phyloP scores from a whole-genome alignment of 441 rosid genomes.

The Gossypium trilobum region DNA sequence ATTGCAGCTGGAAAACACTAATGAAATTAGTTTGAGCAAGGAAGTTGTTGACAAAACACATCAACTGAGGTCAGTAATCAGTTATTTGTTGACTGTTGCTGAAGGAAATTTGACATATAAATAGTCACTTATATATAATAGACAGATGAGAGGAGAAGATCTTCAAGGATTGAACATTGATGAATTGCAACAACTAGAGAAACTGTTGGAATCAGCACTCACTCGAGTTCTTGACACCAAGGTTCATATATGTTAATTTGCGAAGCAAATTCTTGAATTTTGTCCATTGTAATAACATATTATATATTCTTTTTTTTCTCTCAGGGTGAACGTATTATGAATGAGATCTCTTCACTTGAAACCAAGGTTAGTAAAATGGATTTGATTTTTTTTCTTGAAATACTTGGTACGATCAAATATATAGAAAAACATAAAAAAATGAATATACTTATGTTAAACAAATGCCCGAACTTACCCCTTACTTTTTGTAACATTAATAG shows the following conservation, averaged over 20 bases:
- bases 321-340: constrained; percentile 34
- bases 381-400: too few species aligned
- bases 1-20: constrained; percentile 38
- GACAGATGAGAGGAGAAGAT: constrained; percentile 60
- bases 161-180: constrained; percentile 43
- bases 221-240: constrained; percentile 33
- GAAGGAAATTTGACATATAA: neutral
- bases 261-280: neutral
- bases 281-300: neutral
- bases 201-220: constrained; percentile 42
- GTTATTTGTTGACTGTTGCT: neutral
- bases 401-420: too few species aligned
- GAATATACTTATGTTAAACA: neutral
- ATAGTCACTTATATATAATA: neutral
- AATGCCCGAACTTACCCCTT: too few species aligned
- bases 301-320: neutral
- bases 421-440: too few species aligned
- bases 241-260: constrained; percentile 19
- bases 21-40: constrained; percentile 34
- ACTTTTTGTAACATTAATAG: too few species aligned
- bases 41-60: constrained; percentile 43
- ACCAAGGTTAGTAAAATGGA: constrained; percentile 30
- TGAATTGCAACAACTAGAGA: constrained; percentile 44
- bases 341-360: constrained; percentile 41
- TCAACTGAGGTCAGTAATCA: constrained; percentile 33